Evolutionary conservation across 2,329 filamentous ascomycete species (phyloP).

Genomic region (Tolypocladium tundrense): DNA sequence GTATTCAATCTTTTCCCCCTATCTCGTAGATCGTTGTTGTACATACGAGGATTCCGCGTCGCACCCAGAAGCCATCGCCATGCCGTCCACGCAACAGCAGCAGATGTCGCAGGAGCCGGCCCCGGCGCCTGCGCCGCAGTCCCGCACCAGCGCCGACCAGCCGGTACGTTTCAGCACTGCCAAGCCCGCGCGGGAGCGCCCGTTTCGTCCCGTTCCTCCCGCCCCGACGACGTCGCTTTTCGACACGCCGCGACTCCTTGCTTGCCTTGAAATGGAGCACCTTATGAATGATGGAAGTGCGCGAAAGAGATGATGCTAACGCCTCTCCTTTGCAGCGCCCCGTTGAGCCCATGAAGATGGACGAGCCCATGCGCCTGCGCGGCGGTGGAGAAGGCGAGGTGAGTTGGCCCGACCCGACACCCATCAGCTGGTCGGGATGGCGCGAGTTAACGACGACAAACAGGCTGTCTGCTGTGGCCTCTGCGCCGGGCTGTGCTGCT

Average conservation of each 20-base stretch:
- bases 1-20: neutral
- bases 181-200: neutral
- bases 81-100: slow-evolving; percentile 2
- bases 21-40: neutral
- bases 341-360: slow-evolving; percentile 21
- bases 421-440: neutral
- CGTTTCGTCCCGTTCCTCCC: neutral
- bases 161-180: slow-evolving; percentile 16
- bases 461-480: slow-evolving; percentile 30
- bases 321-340: slow-evolving; percentile 14
- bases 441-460: neutral
- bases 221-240: neutral
- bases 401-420: slow-evolving; percentile 5
- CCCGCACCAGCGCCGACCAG: slow-evolving; percentile 19
- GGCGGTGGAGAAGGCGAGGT: slow-evolving; percentile 27
- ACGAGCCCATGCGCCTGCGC: slow-evolving; percentile 18
- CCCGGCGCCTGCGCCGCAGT: slow-evolving; percentile 15
- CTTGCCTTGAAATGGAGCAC: too few species aligned
- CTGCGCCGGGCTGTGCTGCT: slow-evolving; percentile 29
- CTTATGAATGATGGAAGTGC: neutral
- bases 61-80: neutral
- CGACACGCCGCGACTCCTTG: too few species aligned
- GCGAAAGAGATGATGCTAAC: neutral
- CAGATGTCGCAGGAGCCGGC: slow-evolving; percentile 24
- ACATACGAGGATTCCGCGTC: neutral